Conservation (phyloP, 768 basidiomycete species). For the Mycena chlorophos region DNA sequence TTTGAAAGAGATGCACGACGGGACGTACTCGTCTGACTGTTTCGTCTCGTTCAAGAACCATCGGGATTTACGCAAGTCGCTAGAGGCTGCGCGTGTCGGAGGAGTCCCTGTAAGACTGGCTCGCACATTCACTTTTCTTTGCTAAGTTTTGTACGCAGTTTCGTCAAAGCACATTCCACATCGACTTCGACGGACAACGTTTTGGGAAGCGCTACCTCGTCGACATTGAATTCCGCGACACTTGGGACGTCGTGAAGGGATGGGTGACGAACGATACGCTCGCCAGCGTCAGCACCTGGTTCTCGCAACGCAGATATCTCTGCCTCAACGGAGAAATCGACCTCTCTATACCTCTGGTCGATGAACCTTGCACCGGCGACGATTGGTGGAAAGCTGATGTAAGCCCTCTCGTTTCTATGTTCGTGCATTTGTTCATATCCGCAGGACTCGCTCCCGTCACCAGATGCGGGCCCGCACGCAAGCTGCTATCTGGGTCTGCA, state of each 20-base stretch:
- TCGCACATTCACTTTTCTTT: not conserved
- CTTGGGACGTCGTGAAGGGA: conserved; percentile 19
- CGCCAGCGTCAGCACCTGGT: conserved; percentile 13
- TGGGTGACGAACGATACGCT: conserved; percentile 17
- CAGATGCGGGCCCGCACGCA: conserved; percentile 2
- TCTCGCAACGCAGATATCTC: conserved; percentile 17
- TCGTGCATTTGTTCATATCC: not conserved
- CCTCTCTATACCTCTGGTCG: conserved; percentile 13
- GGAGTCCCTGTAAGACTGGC: conserved; percentile 8
- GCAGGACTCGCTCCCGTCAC: conserved; percentile 6
- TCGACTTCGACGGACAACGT: conserved; percentile 10
- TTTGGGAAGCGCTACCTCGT: conserved; percentile 8
- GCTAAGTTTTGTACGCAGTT: conserved; percentile 12
- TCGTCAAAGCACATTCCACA: not conserved
- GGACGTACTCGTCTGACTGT: not conserved
- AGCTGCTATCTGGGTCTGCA: conserved; percentile 15
- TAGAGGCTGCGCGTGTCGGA: conserved; percentile 11
- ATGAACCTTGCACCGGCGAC: conserved; percentile 20
- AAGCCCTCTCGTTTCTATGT: not conserved
- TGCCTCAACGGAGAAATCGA: conserved; percentile 10
- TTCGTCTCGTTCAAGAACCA: conserved; percentile 17
- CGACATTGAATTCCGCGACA: conserved; percentile 22
- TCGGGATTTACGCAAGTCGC: conserved; percentile 8
- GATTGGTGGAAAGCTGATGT: conserved; percentile 22
- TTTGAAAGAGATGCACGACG: conserved; percentile 1